These are phyloP conservation scores for Ophiocordyceps camponoti-saundersi DNA, from an alignment of 2,329 filamentous ascomycete genomes.

Conservation along the genomic window DNA sequence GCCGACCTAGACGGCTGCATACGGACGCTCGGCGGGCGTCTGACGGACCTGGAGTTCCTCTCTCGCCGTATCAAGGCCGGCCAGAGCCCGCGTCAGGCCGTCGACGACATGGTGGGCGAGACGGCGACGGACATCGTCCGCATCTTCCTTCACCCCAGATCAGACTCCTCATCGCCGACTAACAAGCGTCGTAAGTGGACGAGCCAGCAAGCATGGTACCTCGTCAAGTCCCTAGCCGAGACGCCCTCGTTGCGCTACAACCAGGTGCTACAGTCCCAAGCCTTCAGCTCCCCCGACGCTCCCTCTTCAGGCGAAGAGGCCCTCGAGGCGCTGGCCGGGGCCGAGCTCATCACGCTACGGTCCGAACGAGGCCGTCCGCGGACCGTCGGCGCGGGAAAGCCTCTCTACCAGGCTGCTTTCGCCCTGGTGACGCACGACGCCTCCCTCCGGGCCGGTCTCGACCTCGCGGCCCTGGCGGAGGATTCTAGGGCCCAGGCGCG, in stretches of 20 bases:
- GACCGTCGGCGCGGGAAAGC: slow-evolving; percentile 63
- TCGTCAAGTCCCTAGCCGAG: slow-evolving; percentile 65
- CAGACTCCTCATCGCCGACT: neutral
- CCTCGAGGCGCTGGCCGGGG: slow-evolving; percentile 64
- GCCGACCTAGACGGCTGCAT: slow-evolving; percentile 68
- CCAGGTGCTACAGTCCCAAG: slow-evolving; percentile 58
- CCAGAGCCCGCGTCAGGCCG: slow-evolving; percentile 64
- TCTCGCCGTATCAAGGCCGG: slow-evolving; percentile 79
- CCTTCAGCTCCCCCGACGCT: slow-evolving; percentile 15
- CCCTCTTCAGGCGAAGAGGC: slow-evolving; percentile 49
- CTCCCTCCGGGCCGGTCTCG: slow-evolving; percentile 57
- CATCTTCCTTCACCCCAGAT: slow-evolving; percentile 62
- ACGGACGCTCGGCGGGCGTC: slow-evolving; percentile 64
- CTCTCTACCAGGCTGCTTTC: slow-evolving; percentile 78
- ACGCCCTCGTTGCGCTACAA: slow-evolving; percentile 62
- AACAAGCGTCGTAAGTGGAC: slow-evolving; percentile 39
- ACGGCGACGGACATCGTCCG: slow-evolving; percentile 82
- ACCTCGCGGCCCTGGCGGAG: slow-evolving; percentile 52
- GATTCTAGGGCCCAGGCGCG: slow-evolving; percentile 55
- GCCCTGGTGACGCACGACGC: slow-evolving; percentile 50
- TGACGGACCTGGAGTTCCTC: slow-evolving; percentile 92
- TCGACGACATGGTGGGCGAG: slow-evolving; percentile 78
- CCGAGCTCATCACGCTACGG: slow-evolving; percentile 69
- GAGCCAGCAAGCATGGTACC: slow-evolving; percentile 73
- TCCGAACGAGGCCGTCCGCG: slow-evolving; percentile 61